These are phyloP conservation scores for Sarcomyxa edulis DNA, from an alignment of 768 basidiomycete genomes.

Conservation along the genomic window DNA sequence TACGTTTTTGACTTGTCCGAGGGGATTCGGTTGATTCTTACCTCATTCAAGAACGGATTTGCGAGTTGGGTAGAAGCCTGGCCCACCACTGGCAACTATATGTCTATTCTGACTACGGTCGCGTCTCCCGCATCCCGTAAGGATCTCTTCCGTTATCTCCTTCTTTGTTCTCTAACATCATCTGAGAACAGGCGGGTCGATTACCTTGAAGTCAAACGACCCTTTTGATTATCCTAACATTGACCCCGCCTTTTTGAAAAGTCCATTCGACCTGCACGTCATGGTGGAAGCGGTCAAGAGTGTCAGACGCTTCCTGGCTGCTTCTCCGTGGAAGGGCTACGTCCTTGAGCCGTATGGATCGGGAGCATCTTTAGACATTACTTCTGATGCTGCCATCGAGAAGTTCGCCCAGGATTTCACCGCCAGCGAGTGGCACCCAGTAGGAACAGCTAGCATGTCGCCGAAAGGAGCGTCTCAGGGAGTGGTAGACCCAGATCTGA, in stretches of 20 bases:
- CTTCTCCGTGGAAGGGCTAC: conserved; percentile 21
- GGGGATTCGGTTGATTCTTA: conserved; percentile 1
- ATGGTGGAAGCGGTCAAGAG: conserved; percentile 22
- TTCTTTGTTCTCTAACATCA: no score
- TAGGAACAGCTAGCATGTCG: conserved; percentile 25
- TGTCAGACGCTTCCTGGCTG: conserved; percentile 18
- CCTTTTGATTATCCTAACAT: conserved; percentile 22
- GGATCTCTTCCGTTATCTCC: no score
- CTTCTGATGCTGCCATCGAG: conserved; percentile 19
- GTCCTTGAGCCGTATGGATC: conserved; percentile 15
- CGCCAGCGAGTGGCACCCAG: conserved; percentile 19
- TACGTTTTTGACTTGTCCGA: conserved; percentile 17
- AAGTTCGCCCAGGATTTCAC: conserved; percentile 16
- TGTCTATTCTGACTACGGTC: conserved; percentile 5
- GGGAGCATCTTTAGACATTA: conserved; percentile 15
- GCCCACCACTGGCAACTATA: conserved; percentile 11
- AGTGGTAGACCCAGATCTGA: conserved; percentile 28
- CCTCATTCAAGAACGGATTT: neutral
- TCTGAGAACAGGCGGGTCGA: no score
- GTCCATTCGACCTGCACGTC: conserved; percentile 18
- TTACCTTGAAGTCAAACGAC: conserved; percentile 20
- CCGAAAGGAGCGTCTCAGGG: conserved; percentile 17
- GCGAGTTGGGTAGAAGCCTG: conserved; percentile 5
- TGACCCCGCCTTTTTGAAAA: conserved; percentile 15
- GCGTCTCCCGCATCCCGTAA: conserved; percentile 12